These are phyloP conservation scores for Apiotrichum akiyoshidainum DNA, from an alignment of 1,284 basidiomycete genomes.

Conservation along the genomic window DNA sequence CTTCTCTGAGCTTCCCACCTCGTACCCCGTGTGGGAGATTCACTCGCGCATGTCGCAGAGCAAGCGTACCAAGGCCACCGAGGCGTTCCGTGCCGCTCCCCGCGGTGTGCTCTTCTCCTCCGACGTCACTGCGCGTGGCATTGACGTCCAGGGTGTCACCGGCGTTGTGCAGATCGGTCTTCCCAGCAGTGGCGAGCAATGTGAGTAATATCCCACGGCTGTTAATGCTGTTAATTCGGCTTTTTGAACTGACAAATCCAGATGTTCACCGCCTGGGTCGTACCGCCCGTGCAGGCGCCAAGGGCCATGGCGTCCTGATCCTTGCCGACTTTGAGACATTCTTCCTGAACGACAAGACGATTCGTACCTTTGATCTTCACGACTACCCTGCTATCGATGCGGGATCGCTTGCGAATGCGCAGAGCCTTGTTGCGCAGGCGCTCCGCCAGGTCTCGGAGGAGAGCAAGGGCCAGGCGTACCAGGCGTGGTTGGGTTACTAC, in stretches of 20 bases:
- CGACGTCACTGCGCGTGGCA: slow-evolving; percentile 56
- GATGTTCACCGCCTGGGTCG: slow-evolving; percentile 54
- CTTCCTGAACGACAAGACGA: slow-evolving; percentile 56
- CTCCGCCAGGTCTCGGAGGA: slow-evolving; percentile 41
- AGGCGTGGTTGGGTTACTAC: slow-evolving; percentile 62
- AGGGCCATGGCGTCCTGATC: slow-evolving; percentile 60
- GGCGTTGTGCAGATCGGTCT: slow-evolving; percentile 59
- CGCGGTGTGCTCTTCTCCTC: slow-evolving; percentile 55
- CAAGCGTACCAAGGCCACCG: slow-evolving; percentile 55
- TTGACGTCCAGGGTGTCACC: slow-evolving; percentile 54
- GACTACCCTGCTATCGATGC: slow-evolving; percentile 25
- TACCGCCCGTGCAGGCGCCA: slow-evolving; percentile 55
- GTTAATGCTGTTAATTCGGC: too few species aligned
- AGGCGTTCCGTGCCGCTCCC: slow-evolving; percentile 56
- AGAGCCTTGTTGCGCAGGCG: slow-evolving; percentile 36
- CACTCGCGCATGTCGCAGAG: slow-evolving; percentile 46
- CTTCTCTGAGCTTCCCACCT: slow-evolving; percentile 41
- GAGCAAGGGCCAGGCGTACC: slow-evolving; percentile 58
- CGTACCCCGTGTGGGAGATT: slow-evolving; percentile 42
- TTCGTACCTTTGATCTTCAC: slow-evolving; percentile 53
- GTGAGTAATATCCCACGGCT: slow-evolving; percentile 24
- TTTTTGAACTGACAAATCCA: slow-evolving; percentile 14
- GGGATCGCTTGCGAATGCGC: slow-evolving; percentile 15
- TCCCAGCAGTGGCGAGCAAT: slow-evolving; percentile 51
- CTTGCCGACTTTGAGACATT: slow-evolving; percentile 58